Evolutionary conservation across 768 basidiomycete genomes (phyloP), one percentile per base, ranked within the genome.

Genomic region (Mycena rosella): DNA sequence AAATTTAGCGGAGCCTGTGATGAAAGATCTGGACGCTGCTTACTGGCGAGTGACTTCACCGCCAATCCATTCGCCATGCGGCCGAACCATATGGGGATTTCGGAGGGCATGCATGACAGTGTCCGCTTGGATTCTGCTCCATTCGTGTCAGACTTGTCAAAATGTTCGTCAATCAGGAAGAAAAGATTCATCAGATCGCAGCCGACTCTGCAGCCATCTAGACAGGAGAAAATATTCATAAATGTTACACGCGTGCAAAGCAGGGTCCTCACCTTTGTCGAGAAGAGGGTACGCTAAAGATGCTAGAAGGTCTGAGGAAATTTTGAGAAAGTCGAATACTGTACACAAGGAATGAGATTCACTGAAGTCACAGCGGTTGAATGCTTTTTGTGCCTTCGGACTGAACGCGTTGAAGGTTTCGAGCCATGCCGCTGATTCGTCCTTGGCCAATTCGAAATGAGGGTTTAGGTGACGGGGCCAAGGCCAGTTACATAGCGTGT

Each of bases 301-400:
- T 2, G 80, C 83, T 8, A 84, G 72, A 5, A 82, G 73, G 47
- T 74, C 84, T 85, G 48, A 17, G 49, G 45, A 15, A 62, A n/a
- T n/a, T 7, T 26, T 59, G 34, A 53, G 29, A 18, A 27, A 45
- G 44, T 22, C 22, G 26, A 24, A 40, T 26, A 42, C 38, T 56
- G 29, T 26, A 36, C 34, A 34, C 15, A 13, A 59, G 7, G 10
- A 32, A 58, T 18, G 24, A 48, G n/a, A 73, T 78, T 69, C 59
- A 81, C 84, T 78, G 64, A 84, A 82, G 60, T 85, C 79, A 69
- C 84, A 83, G 7, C 57, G 63, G 42, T 85, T 76, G 74, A 86
- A 84, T 3, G 81, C 80, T 9, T 64, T 70, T 60, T 84, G 83
- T 0, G 82, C 73, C 22, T 75, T 73, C 1, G 76, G 71, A 3